Evolutionary conservation across 2,329 filamentous ascomycete genomes (phyloP).

Genomic region (Sphaerulina populicola): DNA sequence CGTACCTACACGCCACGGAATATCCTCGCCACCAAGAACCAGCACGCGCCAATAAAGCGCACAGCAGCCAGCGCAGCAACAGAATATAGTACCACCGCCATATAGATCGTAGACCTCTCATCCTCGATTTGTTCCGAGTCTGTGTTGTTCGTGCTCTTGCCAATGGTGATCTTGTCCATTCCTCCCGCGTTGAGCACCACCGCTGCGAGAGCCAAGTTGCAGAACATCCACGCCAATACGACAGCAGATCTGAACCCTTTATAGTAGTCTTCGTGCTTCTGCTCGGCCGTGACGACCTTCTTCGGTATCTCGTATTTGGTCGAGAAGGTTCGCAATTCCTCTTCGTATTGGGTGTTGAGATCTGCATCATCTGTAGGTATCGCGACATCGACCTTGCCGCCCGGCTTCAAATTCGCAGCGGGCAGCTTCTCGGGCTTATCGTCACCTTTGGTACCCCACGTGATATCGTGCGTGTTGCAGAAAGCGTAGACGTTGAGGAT

Average conservation of each 20-base stretch:
- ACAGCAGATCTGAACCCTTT: slow-evolving; percentile 88
- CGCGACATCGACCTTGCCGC: slow-evolving; percentile 85
- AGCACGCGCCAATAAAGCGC: slow-evolving; percentile 78
- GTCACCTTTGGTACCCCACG: slow-evolving; percentile 96
- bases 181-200: slow-evolving; percentile 60
- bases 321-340: slow-evolving; percentile 66
- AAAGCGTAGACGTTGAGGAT: slow-evolving; percentile 98
- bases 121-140: slow-evolving; percentile 42
- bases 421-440: slow-evolving; percentile 89
- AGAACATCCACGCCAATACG: slow-evolving; percentile 93
- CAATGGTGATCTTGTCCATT: slow-evolving; percentile 25
- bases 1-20: slow-evolving; percentile 49
- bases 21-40: slow-evolving; percentile 85
- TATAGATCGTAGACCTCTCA: slow-evolving; percentile 66
- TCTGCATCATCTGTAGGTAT: slow-evolving; percentile 85
- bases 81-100: slow-evolving; percentile 79
- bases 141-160: slow-evolving; percentile 16
- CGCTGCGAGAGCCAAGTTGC: slow-evolving; percentile 80
- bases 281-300: slow-evolving; percentile 51
- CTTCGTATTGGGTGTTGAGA: slow-evolving; percentile 88
- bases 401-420: slow-evolving; percentile 80
- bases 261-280: slow-evolving; percentile 97
- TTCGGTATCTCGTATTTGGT: slow-evolving; percentile 67
- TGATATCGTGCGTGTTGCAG: slow-evolving; percentile 96
- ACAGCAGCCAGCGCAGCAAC: slow-evolving; percentile 77